A percentile compares a stretch with the other conserved stretches of the same genome.
Conservation (phyloP, 164 flowering plant genomes). For the Vitis rupestris region DNA sequence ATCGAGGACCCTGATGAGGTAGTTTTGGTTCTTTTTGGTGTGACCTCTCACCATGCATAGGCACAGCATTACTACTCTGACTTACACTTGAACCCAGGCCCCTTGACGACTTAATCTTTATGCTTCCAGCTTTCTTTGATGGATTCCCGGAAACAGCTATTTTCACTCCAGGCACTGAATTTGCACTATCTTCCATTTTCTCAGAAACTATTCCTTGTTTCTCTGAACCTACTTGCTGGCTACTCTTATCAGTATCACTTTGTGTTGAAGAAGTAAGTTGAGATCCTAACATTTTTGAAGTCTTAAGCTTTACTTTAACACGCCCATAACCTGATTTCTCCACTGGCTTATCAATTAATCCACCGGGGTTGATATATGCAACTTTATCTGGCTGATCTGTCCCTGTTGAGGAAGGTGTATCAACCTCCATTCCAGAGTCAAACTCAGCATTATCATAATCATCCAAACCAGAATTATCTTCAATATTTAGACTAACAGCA, state of each 20-base stretch:
- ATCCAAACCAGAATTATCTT: constrained; percentile 42
- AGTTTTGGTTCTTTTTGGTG: constrained; percentile 27
- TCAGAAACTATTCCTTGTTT: constrained; percentile 40
- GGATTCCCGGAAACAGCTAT: constrained; percentile 24
- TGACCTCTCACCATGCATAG: constrained; percentile 25
- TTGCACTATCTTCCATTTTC: constrained; percentile 58
- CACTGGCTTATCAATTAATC: constrained; percentile 30
- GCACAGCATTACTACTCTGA: constrained; percentile 20
- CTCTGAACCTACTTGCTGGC: constrained; percentile 42
- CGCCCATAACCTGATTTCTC: constrained; percentile 55
- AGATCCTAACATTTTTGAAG: constrained; percentile 48
- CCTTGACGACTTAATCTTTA: constrained; percentile 74
- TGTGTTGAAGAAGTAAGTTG: constrained; percentile 40
- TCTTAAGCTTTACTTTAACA: constrained; percentile 83
- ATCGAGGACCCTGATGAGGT: constrained; percentile 23
- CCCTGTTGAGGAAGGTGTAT: constrained; percentile 42
- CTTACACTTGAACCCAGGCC: constrained; percentile 30
- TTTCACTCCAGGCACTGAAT: constrained; percentile 44
- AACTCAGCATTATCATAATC: constrained; percentile 32
- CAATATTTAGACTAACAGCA: constrained; percentile 23
- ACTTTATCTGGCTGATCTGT: constrained; percentile 36
- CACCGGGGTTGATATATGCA: constrained; percentile 29
- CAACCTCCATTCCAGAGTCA: constrained; percentile 46
- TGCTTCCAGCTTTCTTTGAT: constrained; percentile 56
- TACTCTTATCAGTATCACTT: constrained; percentile 69